Conservation (phyloP, 169 alveolate genomes). For the Eimeria falciformis region DNA sequence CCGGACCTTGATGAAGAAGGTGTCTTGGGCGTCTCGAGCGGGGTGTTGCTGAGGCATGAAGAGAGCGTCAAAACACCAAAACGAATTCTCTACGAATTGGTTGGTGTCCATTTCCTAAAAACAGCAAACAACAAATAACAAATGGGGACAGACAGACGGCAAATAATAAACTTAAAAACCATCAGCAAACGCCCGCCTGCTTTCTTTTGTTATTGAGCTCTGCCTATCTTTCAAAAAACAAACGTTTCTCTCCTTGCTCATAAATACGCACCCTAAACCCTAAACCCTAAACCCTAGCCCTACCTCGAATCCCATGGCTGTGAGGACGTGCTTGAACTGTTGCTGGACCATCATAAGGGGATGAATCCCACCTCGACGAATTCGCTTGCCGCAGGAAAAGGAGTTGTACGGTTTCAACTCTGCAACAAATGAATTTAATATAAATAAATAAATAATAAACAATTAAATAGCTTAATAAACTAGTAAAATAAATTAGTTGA, state of each 20-base stretch:
- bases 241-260: too few relatives aligned
- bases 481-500: not conserved
- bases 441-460: not conserved
- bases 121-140: not conserved
- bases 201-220: not conserved
- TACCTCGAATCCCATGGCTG: conserved; percentile 91
- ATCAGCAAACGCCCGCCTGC: not conserved
- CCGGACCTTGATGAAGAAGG: conserved; percentile 95
- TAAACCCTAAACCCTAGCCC: conserved; percentile 21
- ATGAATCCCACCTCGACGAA: conserved; percentile 92
- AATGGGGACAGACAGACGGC: not conserved
- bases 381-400: conserved; percentile 88
- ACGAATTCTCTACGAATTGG: conserved; percentile 97
- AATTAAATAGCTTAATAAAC: too few relatives aligned
- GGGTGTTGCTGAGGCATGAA: conserved; percentile 99
- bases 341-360: conserved; percentile 92
- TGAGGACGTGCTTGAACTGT: conserved; percentile 91
- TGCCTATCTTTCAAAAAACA: too few relatives aligned
- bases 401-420: conserved; percentile 84
- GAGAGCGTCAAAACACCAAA: conserved; percentile 99
- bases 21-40: conserved; percentile 99
- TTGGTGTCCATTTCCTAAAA: conserved; percentile 99
- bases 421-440: not conserved
- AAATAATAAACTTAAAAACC: too few relatives aligned
- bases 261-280: too few relatives aligned